phyloP scores from a whole-genome alignment of 73 alveolate genomes.

The Effrenium voratum region DNA sequence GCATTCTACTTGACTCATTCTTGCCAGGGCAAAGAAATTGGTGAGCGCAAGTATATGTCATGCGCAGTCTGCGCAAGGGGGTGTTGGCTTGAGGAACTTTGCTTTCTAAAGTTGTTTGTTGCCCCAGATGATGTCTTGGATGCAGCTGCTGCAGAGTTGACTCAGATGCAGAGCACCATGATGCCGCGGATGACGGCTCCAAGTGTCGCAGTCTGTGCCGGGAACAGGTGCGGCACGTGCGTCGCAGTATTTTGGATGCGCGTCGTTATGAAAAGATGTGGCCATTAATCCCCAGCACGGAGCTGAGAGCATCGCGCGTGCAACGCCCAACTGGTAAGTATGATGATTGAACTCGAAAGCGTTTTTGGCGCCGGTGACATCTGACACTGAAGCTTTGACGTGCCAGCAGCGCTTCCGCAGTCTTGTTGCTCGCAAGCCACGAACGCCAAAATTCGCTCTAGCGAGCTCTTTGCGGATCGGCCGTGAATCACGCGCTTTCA shows the following conservation, averaged over 20 bases:
- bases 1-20: background rate
- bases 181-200: background rate
- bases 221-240: background rate
- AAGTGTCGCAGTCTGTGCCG: background rate
- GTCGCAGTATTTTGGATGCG: background rate
- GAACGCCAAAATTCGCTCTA: conserved; percentile 4
- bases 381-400: background rate
- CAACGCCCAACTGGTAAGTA: background rate
- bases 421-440: background rate
- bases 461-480: conserved; percentile 33
- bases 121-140: background rate
- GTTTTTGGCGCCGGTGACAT: background rate
- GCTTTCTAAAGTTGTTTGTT: background rate
- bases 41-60: background rate
- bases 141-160: background rate
- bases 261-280: background rate
- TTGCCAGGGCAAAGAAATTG: background rate
- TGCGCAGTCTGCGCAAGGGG: conserved; percentile 5
- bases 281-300: background rate
- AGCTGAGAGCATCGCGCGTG: background rate
- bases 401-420: background rate
- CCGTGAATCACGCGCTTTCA: background rate
- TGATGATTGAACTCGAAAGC: background rate
- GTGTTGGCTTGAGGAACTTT: background rate
- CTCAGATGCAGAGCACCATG: background rate